Conservation (phyloP, 2,329 filamentous ascomycete genomes). For the Stemphylium lycopersici region DNA sequence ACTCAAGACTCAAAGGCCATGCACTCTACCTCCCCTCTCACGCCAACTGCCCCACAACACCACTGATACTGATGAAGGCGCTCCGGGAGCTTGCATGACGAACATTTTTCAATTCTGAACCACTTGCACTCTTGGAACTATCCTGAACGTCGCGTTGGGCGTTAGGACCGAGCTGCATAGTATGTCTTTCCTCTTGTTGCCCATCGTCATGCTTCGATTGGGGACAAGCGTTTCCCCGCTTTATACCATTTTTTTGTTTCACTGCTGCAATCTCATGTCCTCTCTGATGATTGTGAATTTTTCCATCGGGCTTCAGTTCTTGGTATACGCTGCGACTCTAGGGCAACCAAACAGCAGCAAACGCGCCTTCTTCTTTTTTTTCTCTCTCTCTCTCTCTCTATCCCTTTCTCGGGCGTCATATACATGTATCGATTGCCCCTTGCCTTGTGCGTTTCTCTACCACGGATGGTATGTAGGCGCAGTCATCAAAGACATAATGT, state of each 20-base stretch:
- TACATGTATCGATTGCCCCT: conserved; percentile 1
- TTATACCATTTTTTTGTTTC: conserved; percentile 14
- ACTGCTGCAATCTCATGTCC: neutral
- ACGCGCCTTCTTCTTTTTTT: neutral
- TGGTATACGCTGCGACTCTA: neutral
- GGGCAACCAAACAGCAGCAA: neutral
- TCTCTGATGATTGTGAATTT: neutral
- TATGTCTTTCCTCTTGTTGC: conserved; percentile 1
- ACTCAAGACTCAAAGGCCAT: conserved; percentile 6
- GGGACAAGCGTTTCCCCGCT: neutral
- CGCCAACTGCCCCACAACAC: conserved; percentile 1
- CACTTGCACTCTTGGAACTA: conserved; percentile 3
- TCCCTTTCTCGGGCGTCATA: conserved; percentile 1
- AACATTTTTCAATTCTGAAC: neutral
- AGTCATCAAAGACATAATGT: conserved; percentile 1
- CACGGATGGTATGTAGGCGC: neutral
- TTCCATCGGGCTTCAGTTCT: neutral
- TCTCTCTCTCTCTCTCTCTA: neutral
- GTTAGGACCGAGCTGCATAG: conserved; percentile 2
- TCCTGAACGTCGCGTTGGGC: neutral
- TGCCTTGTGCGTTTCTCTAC: neutral
- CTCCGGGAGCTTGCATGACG: neutral
- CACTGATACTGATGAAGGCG: conserved; percentile 2
- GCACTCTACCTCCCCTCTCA: conserved; percentile 1
- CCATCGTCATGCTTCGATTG: neutral